Base-by-base conservation (phyloP, 148 eudicot genomes). In the Rheum nobile region DNA sequence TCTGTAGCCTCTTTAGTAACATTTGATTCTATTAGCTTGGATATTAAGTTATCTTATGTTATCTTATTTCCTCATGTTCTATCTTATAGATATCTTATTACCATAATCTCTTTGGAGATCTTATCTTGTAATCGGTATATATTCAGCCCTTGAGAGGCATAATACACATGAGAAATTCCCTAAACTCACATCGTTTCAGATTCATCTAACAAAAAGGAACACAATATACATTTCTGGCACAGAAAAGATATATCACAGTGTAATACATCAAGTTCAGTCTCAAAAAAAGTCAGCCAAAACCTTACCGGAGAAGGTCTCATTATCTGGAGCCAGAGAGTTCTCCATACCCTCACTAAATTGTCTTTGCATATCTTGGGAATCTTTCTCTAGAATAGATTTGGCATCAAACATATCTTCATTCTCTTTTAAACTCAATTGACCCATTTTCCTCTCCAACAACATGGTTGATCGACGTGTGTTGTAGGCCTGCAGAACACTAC, bases 391-490 rank as follows among this genome's bases (percentile, higher is more conserved):
- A 71, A 22, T 75, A 19, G 67, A 24, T 77, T 75, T 75, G 9
- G 31, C 50, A 22, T 75, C 67, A 67, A 35, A 22, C 4, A 69
- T 41, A 29, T 69, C 67, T 41, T 52, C 81, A 44, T 13, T n/a
- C 11, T 70, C 75, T 54, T 83, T 76, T 67, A 52, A 19, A 3
- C 59, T 74, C 52, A 75, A 11, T 28, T 79, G 79, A 73, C n/a
- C 70, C 78, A 54, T 34, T 75, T 71, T 74, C 80, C 80, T 85
- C 75, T 79, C 81, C 67, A 76, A 69, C 82, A 88, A 71, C 84
- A 90, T 85, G 0, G 78, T 74, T 4, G 87, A 83, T 32, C 88
- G 55, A 22, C 92, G 71, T 0, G 90, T 83, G 80, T 82, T 82
- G 76, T 82, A 82, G 41, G 8, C 78, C 50, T 43, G 34, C 69